Base-by-base conservation (phyloP, 352 stramenopile species). In the Globisporangium splendens region DNA sequence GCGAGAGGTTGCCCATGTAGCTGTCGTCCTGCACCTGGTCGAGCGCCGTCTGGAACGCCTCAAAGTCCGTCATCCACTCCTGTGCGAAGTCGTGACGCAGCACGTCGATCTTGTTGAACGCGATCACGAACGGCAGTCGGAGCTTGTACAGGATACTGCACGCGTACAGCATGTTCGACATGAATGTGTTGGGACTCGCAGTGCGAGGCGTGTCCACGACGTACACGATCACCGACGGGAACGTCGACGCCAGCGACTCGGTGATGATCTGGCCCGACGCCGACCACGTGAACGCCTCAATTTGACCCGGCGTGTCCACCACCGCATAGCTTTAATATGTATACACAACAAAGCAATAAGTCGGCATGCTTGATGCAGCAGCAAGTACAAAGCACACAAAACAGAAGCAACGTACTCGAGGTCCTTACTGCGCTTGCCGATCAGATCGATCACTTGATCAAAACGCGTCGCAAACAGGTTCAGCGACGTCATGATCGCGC, bases 91-190 rank as follows among this genome's bases (percentile, higher is more conserved):
- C 93, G 66, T 97, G 90, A 4, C 83, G 83, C 50, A 97, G 73
- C 21, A 98, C 93, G 72, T 99, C 96, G 54, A 88, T 98, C 80
- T 99, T 99, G 75, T 99, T 99, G 72, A 99, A 98, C 38, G 93
- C 93, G 43, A 99, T 75, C 1, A 99, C 91, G 55, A 99, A 95
- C 20, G 97, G 97, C 55, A 99, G 77, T 57, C 95, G 88, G 21
- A 97, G 96, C 66, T 98, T 97, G 83, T 99, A 99, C 47, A 99
- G 73, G 72, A 99, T 99, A 65, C 88, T 98, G 72, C 96, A 99
- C 2, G 96, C 96, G 71, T 99, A 99, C 8, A 99, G 81, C 97
- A 99, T 99, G 74, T 99, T 99, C 70, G 86, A 98, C 96, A 99
- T 99, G 72, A 99, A 99, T 17, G 98, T 99, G 64, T 98, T 98